phyloP scores from a whole-genome alignment of 2,329 filamentous ascomycete genomes.

The Cordyceps tenuipes region DNA sequence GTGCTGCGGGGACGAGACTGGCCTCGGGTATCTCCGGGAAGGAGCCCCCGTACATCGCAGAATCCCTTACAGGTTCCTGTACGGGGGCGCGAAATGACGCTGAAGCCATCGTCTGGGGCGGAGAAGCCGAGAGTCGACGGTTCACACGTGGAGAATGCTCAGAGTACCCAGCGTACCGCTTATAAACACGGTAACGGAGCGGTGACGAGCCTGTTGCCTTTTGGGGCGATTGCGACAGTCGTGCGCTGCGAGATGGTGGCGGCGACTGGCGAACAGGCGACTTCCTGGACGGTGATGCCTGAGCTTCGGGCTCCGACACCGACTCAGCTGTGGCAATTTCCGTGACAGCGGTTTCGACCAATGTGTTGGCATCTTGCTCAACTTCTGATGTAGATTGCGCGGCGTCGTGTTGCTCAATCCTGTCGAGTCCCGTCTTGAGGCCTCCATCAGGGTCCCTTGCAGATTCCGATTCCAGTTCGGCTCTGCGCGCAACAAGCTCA shows the following conservation, averaged over 20 bases:
- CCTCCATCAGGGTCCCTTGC: not conserved
- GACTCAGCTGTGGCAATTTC: not conserved
- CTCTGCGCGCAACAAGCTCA: not conserved
- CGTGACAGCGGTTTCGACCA: not conserved
- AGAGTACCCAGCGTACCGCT: conserved; percentile 1
- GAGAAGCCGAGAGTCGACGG: not conserved
- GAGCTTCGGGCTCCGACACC: not conserved
- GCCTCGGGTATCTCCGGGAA: conserved; percentile 49
- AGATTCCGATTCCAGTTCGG: not conserved
- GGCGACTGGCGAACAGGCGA: conserved; percentile 16
- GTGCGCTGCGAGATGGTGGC: not conserved
- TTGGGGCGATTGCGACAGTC: not conserved
- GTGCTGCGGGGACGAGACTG: conserved; percentile 42
- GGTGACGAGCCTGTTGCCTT: conserved; percentile 19
- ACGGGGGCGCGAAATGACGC: not conserved
- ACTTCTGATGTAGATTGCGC: not conserved
- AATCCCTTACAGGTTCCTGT: conserved; percentile 17
- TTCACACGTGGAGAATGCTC: not conserved
- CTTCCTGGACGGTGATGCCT: conserved; percentile 15
- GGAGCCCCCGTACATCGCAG: conserved; percentile 41
- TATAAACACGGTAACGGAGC: conserved; percentile 27
- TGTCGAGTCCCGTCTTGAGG: not conserved
- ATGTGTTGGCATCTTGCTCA: not conserved
- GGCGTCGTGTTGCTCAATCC: not conserved
- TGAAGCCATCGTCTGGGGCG: not conserved